Base-by-base conservation (phyloP, 495 filamentous ascomycete genomes). In the Lineolata rhizophorae region DNA sequence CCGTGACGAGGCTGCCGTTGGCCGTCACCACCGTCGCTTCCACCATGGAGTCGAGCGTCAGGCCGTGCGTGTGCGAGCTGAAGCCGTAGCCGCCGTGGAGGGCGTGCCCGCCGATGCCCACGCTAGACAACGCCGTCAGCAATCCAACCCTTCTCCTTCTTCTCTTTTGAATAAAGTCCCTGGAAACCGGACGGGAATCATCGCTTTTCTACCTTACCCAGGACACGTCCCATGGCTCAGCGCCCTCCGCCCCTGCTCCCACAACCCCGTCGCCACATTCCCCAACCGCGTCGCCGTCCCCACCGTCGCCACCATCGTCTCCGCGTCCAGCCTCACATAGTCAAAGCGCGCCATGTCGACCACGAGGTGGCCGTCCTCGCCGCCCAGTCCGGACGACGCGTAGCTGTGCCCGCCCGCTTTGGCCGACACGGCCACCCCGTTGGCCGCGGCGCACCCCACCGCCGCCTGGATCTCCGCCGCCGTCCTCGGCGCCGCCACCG, bases 401-500 rank as follows among this genome's bases (percentile, higher is more conserved):
- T 74, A 81, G 10, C 70, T 77, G 44, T 83, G 79, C 1, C 79
- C 79, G 10, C 78, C 78, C 24, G 65, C 67, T 40, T 61, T 67
- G 6, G 76, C 57, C 38, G 78, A 73, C 14, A 82, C 72, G 40
- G 72, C 70, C 39, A 67, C 49, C 21, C 49, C 53, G 33, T 58
- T 50, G 2, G 48, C 40, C 0, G 46, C 51, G 0, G 72, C 74
- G 38, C 73, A 80, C 33, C 55, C 57, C 8, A 79, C 57, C 2
- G 70, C 57, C 15, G 45, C 54, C 1, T 68, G 58, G 9, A 82
- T 61, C 29, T 82, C 59, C 8, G 64, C 35, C 2, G 62, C 42
- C 0, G 57, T 65, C 9, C 56, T 43, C 0, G 78, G 78, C 9
- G 68, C 58, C 0, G 65, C 65, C 17, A 81, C 57, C 0, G 66